Evolutionary conservation across 1,139 yeast species (phyloP).

Genomic region (Geotrichum bryndzae): DNA sequence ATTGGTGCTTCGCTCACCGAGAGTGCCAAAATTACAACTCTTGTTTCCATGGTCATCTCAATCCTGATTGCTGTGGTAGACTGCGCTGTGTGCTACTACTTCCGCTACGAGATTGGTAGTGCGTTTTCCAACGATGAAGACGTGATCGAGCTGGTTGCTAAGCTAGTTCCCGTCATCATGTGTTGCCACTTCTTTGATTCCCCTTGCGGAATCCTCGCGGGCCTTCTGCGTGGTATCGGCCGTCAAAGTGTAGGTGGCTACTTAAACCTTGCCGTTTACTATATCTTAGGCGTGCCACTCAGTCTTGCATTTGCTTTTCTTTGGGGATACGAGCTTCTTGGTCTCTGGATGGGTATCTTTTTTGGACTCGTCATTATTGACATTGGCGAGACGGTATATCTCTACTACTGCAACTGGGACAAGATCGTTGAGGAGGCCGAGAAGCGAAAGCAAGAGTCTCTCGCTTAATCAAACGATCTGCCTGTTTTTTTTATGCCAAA

Average conservation of each 20-base stretch:
- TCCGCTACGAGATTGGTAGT: slow-evolving; percentile 53
- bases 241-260: slow-evolving; percentile 78
- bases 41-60: slow-evolving; percentile 58
- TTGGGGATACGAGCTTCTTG: slow-evolving; percentile 49
- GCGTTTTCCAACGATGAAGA: slow-evolving; percentile 66
- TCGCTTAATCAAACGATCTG: neutral
- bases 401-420: slow-evolving; percentile 52
- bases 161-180: slow-evolving; percentile 68
- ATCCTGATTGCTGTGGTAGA: slow-evolving; percentile 52
- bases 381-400: slow-evolving; percentile 48
- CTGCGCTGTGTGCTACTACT: slow-evolving; percentile 47
- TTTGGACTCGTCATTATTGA: slow-evolving; percentile 70
- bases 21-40: slow-evolving; percentile 60
- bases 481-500: too few relatives aligned
- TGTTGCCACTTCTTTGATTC: slow-evolving; percentile 74
- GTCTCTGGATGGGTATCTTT: slow-evolving; percentile 88
- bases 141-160: slow-evolving; percentile 47
- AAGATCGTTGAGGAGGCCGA: slow-evolving; percentile 42
- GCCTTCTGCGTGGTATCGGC: slow-evolving; percentile 82
- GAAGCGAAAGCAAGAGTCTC: slow-evolving; percentile 3
- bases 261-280: slow-evolving; percentile 69
- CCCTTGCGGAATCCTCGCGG: slow-evolving; percentile 75
- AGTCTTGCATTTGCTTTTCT: slow-evolving; percentile 47
- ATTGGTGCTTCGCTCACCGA: slow-evolving; percentile 69
- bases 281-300: slow-evolving; percentile 62